Base-by-base conservation (phyloP, 2,329 filamentous ascomycete genomes). In the Aspergillus novofumigatus region DNA sequence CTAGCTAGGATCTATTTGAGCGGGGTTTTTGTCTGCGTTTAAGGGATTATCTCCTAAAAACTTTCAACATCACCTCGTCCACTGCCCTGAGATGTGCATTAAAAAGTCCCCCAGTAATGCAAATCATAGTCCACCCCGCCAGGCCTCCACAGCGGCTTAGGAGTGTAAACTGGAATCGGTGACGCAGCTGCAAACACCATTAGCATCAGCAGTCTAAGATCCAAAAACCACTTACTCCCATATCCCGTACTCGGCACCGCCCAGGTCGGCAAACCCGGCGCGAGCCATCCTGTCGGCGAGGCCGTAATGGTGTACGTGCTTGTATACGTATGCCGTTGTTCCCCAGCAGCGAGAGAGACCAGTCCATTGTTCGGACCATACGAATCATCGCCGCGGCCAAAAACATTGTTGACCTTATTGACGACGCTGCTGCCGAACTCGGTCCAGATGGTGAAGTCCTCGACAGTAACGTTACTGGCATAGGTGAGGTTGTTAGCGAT, bases 361-460 rank as follows among this genome's bases (percentile, higher is more conserved):
- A 32, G 29, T 1, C 29, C 29, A 32, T 32, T 32, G 29, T 11
- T 11, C 10, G 10, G 29, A 32, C 29, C 59, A 23, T 72, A 67
- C 14, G 62, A 65, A 25, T 67, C 59, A 50, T 73, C 70, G 0
- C 69, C 69, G 1, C 48, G 53, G 2, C 73, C 72, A 47, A 73
- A 75, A 1, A 75, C 60, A 42, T 75, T 75, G 44, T 62, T 70
- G 53, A 72, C 69, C 38, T 69, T 63, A 52, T 75, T 74, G 0
- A 73, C 56, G 2, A 73, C 10, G 29, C 29, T 32, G 29, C 29
- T 32, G 9, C 29, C 29, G 10, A 3, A 32, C 29, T 68, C 60
- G 7, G 73, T 75, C 73, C 72, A 75, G n/a, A 76, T 53, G 14
- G 61, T 57, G 49, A 76, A 70, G n/a, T 70, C 62, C 10, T 68